These are phyloP conservation scores for Geum urbanum DNA, from an alignment of 306 rosid genomes.

Conservation along the genomic window DNA sequence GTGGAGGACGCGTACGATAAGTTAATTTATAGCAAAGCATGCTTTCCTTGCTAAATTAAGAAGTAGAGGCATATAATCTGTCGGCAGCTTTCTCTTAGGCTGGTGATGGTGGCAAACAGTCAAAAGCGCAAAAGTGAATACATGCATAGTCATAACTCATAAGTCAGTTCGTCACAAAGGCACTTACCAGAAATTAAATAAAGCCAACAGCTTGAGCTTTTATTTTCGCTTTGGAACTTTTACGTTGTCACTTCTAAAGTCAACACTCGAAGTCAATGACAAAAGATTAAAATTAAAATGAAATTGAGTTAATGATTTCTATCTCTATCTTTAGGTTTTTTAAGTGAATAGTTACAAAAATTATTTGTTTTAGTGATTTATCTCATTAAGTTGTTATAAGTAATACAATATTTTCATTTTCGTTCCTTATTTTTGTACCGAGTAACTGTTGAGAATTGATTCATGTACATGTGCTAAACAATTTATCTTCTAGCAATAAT, in stretches of 20 bases:
- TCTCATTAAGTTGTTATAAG: no score
- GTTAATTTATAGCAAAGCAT: not conserved
- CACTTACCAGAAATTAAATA: not conserved
- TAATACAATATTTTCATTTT: no score
- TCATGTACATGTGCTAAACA: no score
- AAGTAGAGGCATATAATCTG: not conserved
- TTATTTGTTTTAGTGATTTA: no score
- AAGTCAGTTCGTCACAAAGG: not conserved
- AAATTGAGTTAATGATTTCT: no score
- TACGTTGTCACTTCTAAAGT: constrained; percentile 4
- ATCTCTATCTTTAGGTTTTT: no score
- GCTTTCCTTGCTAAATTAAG: not conserved
- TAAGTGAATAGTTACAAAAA: no score
- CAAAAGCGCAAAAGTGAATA: not conserved
- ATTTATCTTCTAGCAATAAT: no score
- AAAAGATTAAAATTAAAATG: not conserved
- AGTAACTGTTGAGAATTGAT: no score
- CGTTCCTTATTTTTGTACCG: no score
- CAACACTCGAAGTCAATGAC: constrained; percentile 29
- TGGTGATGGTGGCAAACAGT: constrained; percentile 3
- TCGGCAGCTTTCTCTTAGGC: constrained; percentile 29
- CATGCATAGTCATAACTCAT: not conserved
- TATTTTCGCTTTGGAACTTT: not conserved
- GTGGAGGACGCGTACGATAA: not conserved
- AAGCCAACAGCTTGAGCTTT: not conserved